Percentiles rank a stretch among this genome's conserved stretches.
Evolutionary conservation across 192 early-diverging fungal species (phyloP).

Genomic region (Coemansia sp.): DNA sequence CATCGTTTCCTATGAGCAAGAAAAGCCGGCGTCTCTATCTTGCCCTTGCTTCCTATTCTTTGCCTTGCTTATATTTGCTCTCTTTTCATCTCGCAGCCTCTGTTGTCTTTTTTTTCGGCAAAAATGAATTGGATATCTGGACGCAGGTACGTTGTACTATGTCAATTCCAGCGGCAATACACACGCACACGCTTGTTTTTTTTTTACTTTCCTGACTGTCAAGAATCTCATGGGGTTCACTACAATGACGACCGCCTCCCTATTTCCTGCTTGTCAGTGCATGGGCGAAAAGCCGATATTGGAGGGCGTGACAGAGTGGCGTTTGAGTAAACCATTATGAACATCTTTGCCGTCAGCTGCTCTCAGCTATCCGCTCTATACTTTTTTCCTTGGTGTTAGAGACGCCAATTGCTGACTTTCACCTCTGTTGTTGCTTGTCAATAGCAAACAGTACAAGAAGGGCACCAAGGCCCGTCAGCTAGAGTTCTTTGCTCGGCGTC

Average conservation of each 20-base stretch:
- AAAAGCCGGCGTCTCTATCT: neutral
- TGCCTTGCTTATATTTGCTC: neutral
- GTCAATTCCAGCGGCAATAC: neutral
- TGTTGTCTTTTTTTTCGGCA: neutral
- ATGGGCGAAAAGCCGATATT: too few species aligned
- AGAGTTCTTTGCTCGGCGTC: too few species aligned
- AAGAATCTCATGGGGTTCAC: neutral
- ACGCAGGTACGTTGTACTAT: neutral
- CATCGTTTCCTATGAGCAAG: neutral
- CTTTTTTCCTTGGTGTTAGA: too few species aligned
- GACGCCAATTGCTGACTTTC: too few species aligned
- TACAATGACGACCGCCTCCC: neutral
- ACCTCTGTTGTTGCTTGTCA: too few species aligned
- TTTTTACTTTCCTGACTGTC: neutral
- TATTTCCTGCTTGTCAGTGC: neutral
- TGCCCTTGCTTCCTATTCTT: neutral
- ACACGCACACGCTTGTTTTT: neutral
- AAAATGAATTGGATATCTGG: constrained; percentile 2
- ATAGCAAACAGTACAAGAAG: too few species aligned
- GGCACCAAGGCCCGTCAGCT: too few species aligned
- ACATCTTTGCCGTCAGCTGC: too few species aligned
- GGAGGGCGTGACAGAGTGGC: too few species aligned
- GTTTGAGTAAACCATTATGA: too few species aligned
- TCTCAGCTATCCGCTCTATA: too few species aligned
- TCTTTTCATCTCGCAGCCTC: too few species aligned